Percentiles rank a stretch among this genome's conserved stretches.
These are phyloP conservation scores for Botryotinia narcissicola DNA, from an alignment of 2,329 filamentous ascomycete species.

Conservation along the genomic window DNA sequence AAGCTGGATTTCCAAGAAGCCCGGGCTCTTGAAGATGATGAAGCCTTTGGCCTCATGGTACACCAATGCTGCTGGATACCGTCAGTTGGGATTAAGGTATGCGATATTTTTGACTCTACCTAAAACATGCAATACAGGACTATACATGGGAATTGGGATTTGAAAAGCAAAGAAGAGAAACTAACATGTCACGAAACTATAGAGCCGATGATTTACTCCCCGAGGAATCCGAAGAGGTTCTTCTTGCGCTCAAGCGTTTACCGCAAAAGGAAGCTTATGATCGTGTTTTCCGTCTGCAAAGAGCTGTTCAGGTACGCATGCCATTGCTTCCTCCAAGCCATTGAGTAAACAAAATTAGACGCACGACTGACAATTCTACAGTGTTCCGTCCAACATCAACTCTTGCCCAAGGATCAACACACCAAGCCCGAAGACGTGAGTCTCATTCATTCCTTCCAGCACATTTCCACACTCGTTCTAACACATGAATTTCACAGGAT, in stretches of 20 bases:
- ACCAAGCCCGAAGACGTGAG: conserved; percentile 66
- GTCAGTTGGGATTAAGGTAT: conserved; percentile 88
- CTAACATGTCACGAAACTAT: conserved; percentile 31
- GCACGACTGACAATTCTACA: conserved; percentile 24
- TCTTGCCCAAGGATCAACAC: conserved; percentile 62
- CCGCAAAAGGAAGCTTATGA: conserved; percentile 90
- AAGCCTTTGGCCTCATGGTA: conserved; percentile 87
- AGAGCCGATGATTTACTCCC: conserved; percentile 94
- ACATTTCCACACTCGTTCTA: background rate
- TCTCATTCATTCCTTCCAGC: background rate
- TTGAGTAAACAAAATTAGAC: background rate
- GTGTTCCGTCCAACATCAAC: conserved; percentile 61
- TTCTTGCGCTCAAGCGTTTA: conserved; percentile 86
- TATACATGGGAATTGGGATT: background rate
- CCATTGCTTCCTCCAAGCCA: conserved; percentile 14
- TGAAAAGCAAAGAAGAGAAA: conserved; percentile 9
- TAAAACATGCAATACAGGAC: background rate
- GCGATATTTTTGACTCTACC: conserved; percentile 24
- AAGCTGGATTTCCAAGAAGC: conserved; percentile 76
- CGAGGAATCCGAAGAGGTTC: conserved; percentile 85
- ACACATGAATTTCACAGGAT: conserved; percentile 48
- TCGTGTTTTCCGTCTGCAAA: conserved; percentile 93
- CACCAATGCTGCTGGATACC: conserved; percentile 83
- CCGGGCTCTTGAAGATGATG: conserved; percentile 79
- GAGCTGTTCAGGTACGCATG: conserved; percentile 78